Conservation (phyloP, 768 basidiomycete genomes). For the Scleroderma citrinum region DNA sequence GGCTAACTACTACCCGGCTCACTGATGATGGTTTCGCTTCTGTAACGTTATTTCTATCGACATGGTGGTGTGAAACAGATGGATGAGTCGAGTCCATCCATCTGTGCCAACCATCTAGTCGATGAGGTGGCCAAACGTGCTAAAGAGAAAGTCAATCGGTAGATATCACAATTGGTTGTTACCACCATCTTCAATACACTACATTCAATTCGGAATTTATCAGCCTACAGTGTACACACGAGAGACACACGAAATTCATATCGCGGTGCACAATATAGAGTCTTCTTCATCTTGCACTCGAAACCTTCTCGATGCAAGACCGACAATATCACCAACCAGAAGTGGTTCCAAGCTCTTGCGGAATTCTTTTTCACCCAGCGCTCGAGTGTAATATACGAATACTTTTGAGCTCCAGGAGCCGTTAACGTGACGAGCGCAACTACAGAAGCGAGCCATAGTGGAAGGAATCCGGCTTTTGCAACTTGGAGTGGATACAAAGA, state of each 20-base stretch:
- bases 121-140: too few relatives aligned
- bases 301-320: constrained; percentile 9
- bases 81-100: too few relatives aligned
- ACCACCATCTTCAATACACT: too few relatives aligned
- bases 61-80: too few relatives aligned
- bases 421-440: constrained; percentile 18
- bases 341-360: constrained; percentile 5
- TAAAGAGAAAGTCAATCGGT: too few relatives aligned
- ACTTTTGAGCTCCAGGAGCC: constrained; percentile 13
- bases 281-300: constrained; percentile 21
- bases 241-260: too few relatives aligned
- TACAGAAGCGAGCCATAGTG: constrained; percentile 17
- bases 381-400: constrained; percentile 17
- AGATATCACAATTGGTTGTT: too few relatives aligned
- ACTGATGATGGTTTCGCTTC: too few relatives aligned
- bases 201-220: too few relatives aligned
- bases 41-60: too few relatives aligned
- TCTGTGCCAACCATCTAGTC: too few relatives aligned
- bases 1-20: too few relatives aligned
- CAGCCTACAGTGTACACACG: constrained; percentile 3
- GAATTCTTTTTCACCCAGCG: constrained; percentile 11
- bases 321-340: constrained; percentile 6
- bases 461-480: constrained; percentile 6
- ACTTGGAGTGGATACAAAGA: constrained; percentile 19
- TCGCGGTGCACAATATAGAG: constrained; percentile 4